Evolutionary conservation across 495 filamentous ascomycete genomes (phyloP), one percentile per base, ranked within the genome.

Genomic region (Talaromyces ruber): DNA sequence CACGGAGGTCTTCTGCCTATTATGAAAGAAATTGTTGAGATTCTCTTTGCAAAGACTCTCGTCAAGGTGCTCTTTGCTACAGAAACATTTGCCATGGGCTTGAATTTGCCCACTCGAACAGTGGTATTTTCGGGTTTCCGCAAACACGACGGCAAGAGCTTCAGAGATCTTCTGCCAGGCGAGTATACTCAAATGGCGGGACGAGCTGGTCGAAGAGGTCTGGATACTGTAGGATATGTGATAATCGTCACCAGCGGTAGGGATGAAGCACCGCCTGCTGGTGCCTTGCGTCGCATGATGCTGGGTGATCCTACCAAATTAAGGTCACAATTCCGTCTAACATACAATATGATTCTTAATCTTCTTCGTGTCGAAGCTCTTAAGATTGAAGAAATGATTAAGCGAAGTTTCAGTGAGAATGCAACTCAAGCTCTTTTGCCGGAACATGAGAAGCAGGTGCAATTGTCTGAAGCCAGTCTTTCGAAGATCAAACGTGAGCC

Each of bases 351-450:
- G 94, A 98, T 98, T 45, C 79, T 98, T 51, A 98, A 98, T 67
- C 82, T 98, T 7, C 79, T 98, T 22, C 88, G 94, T 21, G 94
- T 98, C 18, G 94, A 98, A 75, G 95, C 94, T 6, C 75, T 98
- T 60, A 98, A 97, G 76, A 98, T 98, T 65, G 94, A 98, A 73
- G 94, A 98, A 74, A 98, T 98, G 94, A 98, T 98, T 77, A 98
- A 98, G 80, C 86, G 94, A 64, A 96, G 91, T 71, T 98, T 98
- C 81, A 96, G 92, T 62, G 94, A 98, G 74, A 94, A 98, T 75
- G 92, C 92, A n/a, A 97, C 95, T 0, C 95, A 98, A 68, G 93
- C 95, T 63, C 77, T 98, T 32, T 78, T 98, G 11, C 94, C 94
- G 1, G 91, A 97, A 72, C 93, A 97, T 64, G 93, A 98, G 75